A percentile compares a stretch with the other conserved stretches of the same genome.
These are phyloP conservation scores for Colletotrichum kahawae DNA, from an alignment of 2,329 filamentous ascomycete species.

Conservation along the genomic window DNA sequence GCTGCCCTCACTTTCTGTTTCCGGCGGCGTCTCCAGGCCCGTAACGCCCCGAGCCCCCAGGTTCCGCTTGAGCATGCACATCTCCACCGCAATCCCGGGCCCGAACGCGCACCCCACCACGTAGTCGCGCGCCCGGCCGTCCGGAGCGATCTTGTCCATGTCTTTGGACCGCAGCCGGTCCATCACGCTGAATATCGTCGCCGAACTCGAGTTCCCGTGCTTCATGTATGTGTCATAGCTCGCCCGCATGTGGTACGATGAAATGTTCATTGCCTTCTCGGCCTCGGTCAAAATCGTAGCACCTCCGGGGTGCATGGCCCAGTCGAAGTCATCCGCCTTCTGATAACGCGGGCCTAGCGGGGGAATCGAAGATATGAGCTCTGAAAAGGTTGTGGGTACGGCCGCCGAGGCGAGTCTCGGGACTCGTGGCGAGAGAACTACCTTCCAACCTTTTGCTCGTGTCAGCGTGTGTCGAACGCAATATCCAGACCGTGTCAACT, in stretches of 20 bases:
- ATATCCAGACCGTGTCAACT: constrained; percentile 20
- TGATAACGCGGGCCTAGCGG: constrained; percentile 48
- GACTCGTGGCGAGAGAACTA: constrained; percentile 66
- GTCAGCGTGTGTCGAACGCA: constrained; percentile 17
- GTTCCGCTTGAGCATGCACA: constrained; percentile 66
- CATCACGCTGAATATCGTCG: constrained; percentile 72
- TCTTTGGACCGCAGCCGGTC: constrained; percentile 63
- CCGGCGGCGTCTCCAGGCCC: constrained; percentile 56
- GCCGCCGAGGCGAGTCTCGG: constrained; percentile 59
- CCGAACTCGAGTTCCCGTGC: constrained; percentile 72
- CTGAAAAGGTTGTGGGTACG: constrained; percentile 58
- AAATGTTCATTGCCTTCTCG: constrained; percentile 61
- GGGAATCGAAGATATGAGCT: constrained; percentile 55
- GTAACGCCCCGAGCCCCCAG: constrained; percentile 31
- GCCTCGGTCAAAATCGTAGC: constrained; percentile 69
- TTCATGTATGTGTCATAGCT: constrained; percentile 72
- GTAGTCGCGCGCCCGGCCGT: constrained; percentile 55
- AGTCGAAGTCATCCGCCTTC: constrained; percentile 67
- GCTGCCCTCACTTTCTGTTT: constrained; percentile 57
- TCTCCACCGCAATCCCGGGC: constrained; percentile 71
- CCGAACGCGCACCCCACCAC: constrained; percentile 74
- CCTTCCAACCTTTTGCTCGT: constrained; percentile 62
- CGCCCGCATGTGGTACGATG: constrained; percentile 69
- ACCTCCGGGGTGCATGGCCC: constrained; percentile 76
- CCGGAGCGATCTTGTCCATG: constrained; percentile 62